Percentiles rank a stretch among this genome's conserved stretches.
phyloP scores from a whole-genome alignment of 805 yeast species.

The Soucietia sequanensis region DNA sequence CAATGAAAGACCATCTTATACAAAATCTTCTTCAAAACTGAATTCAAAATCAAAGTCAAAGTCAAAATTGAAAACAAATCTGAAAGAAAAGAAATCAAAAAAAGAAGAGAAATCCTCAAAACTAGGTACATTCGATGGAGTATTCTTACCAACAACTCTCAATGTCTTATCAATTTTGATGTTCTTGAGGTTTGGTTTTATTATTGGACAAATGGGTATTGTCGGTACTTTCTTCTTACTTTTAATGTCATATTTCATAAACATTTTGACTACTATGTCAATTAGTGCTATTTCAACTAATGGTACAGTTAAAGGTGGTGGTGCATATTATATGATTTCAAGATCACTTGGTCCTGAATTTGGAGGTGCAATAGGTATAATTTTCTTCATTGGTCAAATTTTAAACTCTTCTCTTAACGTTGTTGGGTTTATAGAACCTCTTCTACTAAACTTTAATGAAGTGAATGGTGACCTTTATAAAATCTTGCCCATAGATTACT shows the following conservation, averaged over 20 bases:
- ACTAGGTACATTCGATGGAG: conserved; percentile 83
- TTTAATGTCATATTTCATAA: conserved; percentile 72
- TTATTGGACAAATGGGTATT: conserved; percentile 92
- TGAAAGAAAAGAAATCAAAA: too few species aligned
- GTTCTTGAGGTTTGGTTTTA: conserved; percentile 94
- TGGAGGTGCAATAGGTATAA: conserved; percentile 96
- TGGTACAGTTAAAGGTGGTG: conserved; percentile 97
- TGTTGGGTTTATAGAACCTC: conserved; percentile 92
- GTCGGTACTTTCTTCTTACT: conserved; percentile 71
- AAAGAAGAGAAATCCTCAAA: conserved; percentile 42
- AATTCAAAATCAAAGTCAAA: too few species aligned
- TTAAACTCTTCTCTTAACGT: conserved; percentile 89
- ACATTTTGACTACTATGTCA: conserved; percentile 81
- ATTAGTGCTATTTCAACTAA: conserved; percentile 96
- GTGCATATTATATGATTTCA: conserved; percentile 96
- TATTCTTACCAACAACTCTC: conserved; percentile 88
- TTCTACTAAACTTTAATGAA: conserved; percentile 73
- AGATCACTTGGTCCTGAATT: conserved; percentile 96
- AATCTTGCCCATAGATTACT: conserved; percentile 66
- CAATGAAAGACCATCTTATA: too few species aligned
- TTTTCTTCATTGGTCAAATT: conserved; percentile 92
- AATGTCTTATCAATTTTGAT: conserved; percentile 91
- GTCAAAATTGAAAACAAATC: too few species aligned
- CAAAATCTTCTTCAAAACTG: too few species aligned
- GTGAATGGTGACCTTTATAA: conserved; percentile 53